Percentiles rank a stretch among this genome's conserved stretches.
These are phyloP conservation scores for Fusarium sp. DNA, from an alignment of 2,329 filamentous ascomycete genomes.

Conservation along the genomic window DNA sequence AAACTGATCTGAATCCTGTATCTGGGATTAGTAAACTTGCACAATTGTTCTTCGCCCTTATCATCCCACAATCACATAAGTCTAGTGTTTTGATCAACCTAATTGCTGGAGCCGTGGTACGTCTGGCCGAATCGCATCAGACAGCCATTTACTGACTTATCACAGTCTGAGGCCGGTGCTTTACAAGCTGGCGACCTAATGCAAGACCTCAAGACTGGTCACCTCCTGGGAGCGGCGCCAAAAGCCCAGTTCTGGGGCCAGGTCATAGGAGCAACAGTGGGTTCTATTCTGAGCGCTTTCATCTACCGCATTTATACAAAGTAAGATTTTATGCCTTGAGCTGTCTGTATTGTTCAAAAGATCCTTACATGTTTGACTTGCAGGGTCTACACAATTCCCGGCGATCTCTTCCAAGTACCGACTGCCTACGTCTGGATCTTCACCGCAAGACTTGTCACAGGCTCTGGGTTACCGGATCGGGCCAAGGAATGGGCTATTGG, in stretches of 20 bases:
- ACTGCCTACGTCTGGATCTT: constrained; percentile 98
- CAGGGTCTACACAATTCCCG: constrained; percentile 87
- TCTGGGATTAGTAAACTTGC: constrained; percentile 97
- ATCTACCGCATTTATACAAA: constrained; percentile 89
- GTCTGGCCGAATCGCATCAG: constrained; percentile 27
- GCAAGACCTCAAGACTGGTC: constrained; percentile 96
- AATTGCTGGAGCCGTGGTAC: constrained; percentile 84
- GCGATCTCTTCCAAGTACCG: constrained; percentile 90
- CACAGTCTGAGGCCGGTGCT: constrained; percentile 68
- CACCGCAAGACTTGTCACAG: constrained; percentile 91
- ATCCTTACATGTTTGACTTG: constrained; percentile 12
- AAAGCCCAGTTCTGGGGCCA: constrained; percentile 98
- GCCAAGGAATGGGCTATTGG: constrained; percentile 82
- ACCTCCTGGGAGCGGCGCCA: constrained; percentile 89
- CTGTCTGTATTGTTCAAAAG: neutral
- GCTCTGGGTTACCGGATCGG: constrained; percentile 85
- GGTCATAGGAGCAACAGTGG: constrained; percentile 87
- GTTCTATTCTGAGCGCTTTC: constrained; percentile 84
- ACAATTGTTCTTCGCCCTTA: constrained; percentile 92
- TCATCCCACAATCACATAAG: constrained; percentile 82
- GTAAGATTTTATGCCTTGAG: constrained; percentile 47
- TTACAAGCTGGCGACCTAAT: constrained; percentile 96
- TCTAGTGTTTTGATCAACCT: constrained; percentile 96
- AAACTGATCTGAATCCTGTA: constrained; percentile 96
- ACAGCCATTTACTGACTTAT: constrained; percentile 1